Evolutionary conservation across 352 stramenopile genomes (phyloP).

Genomic region (Phytophthora melonis): DNA sequence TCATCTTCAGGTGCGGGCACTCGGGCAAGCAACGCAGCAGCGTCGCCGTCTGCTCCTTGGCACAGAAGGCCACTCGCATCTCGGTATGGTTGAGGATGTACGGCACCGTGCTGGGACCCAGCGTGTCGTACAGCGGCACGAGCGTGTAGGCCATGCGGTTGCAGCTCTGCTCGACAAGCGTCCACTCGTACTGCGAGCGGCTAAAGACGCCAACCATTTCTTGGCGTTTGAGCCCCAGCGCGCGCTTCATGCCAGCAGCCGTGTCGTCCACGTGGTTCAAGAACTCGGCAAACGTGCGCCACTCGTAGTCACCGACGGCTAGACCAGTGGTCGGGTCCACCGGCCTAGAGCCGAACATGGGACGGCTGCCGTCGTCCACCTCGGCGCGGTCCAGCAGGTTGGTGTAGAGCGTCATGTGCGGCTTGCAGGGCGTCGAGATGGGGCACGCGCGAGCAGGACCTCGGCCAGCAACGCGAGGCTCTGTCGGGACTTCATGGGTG

Average conservation of each 20-base stretch:
- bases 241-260: slow-evolving; percentile 46
- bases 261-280: slow-evolving; percentile 48
- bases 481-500: slow-evolving; percentile 15
- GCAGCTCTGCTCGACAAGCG: slow-evolving; percentile 61
- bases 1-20: slow-evolving; percentile 51
- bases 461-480: slow-evolving; percentile 17
- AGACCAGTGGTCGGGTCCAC: slow-evolving; percentile 45
- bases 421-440: slow-evolving; percentile 28
- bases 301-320: slow-evolving; percentile 51
- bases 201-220: slow-evolving; percentile 64
- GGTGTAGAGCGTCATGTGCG: slow-evolving; percentile 64
- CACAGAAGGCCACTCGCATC: slow-evolving; percentile 67
- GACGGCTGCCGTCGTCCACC: slow-evolving; percentile 57
- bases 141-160: slow-evolving; percentile 75
- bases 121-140: slow-evolving; percentile 79
- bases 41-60: slow-evolving; percentile 43
- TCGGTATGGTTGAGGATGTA: slow-evolving; percentile 75
- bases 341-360: slow-evolving; percentile 57
- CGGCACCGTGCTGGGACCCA: slow-evolving; percentile 60
- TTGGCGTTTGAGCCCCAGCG: slow-evolving; percentile 44
- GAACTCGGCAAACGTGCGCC: slow-evolving; percentile 66
- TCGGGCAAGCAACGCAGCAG: slow-evolving; percentile 46
- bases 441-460: slow-evolving; percentile 32
- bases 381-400: slow-evolving; percentile 58
- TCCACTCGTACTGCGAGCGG: slow-evolving; percentile 72